Conservation (phyloP, 2,329 filamentous ascomycete species). For the Fusarium sambucinum region DNA sequence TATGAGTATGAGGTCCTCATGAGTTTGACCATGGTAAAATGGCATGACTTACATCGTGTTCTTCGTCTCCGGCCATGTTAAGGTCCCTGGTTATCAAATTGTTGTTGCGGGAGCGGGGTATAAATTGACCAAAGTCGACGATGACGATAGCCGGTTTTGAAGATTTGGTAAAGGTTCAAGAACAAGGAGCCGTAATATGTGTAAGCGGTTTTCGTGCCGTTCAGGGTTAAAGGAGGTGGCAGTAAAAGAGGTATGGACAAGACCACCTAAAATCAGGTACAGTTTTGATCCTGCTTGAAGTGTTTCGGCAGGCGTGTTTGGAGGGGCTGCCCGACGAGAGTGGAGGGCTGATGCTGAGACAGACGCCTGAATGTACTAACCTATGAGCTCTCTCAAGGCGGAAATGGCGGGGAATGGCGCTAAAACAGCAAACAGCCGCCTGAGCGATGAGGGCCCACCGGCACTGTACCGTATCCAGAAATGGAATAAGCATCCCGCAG, state of each 20-base stretch:
- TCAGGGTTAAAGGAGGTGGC: constrained; percentile 28
- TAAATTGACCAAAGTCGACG: constrained; percentile 9
- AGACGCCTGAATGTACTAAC: constrained; percentile 15
- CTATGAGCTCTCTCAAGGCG: constrained; percentile 16
- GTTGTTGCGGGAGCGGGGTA: constrained; percentile 36
- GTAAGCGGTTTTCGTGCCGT: background rate
- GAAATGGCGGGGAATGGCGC: constrained; percentile 38
- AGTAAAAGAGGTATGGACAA: constrained; percentile 2
- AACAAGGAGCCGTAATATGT: background rate
- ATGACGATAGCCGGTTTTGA: constrained; percentile 9
- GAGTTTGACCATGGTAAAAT: background rate
- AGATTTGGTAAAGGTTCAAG: background rate
- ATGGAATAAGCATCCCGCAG: constrained; percentile 2
- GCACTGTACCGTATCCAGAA: constrained; percentile 1
- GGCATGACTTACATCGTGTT: constrained; percentile 51
- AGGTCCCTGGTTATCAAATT: constrained; percentile 11
- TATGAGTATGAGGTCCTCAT: background rate
- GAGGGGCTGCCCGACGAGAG: constrained; percentile 26
- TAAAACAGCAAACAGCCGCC: constrained; percentile 24
- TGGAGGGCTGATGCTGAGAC: constrained; percentile 26
- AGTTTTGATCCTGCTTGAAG: constrained; percentile 3
- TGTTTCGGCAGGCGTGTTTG: constrained; percentile 31
- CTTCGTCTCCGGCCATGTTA: constrained; percentile 50
- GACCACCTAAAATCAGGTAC: constrained; percentile 17
- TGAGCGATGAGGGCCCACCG: constrained; percentile 32